Conservation (phyloP, 805 yeast genomes). For the Nakazawaea peltata region DNA sequence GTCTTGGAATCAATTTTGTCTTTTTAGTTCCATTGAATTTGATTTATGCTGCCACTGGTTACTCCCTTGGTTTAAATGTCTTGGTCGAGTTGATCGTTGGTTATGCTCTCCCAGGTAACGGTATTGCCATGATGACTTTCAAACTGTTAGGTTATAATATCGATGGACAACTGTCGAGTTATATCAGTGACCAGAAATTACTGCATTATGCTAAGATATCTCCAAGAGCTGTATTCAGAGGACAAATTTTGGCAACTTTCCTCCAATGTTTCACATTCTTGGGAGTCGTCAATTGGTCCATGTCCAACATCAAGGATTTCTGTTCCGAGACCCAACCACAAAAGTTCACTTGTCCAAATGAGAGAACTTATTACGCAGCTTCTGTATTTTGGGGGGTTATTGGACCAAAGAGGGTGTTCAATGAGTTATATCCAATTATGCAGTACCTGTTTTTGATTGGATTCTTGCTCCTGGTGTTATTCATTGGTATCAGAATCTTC, state of each 20-base stretch:
- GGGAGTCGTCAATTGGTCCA: constrained; percentile 27
- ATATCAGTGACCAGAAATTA: constrained; percentile 46
- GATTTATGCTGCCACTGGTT: constrained; percentile 40
- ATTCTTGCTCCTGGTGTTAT: constrained; percentile 22
- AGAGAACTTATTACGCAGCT: constrained; percentile 38
- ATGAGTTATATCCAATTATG: constrained; percentile 50
- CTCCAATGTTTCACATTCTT: constrained; percentile 21
- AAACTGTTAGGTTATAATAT: constrained; percentile 51
- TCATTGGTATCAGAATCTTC: constrained; percentile 19
- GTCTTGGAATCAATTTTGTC: constrained; percentile 38
- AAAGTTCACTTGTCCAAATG: constrained; percentile 32
- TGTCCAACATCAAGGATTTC: constrained; percentile 23
- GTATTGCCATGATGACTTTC: constrained; percentile 41
- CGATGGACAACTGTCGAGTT: constrained; percentile 57
- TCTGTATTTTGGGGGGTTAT: constrained; percentile 18
- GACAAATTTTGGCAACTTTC: constrained; percentile 26
- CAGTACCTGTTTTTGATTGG: constrained; percentile 49
- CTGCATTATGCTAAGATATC: constrained; percentile 54
- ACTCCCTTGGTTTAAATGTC: constrained; percentile 38
- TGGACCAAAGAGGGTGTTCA: constrained; percentile 14
- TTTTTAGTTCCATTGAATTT: constrained; percentile 46
- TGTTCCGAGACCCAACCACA: constrained; percentile 28
- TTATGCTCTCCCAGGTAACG: constrained; percentile 49
- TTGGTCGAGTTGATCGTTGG: constrained; percentile 51
- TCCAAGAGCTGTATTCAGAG: constrained; percentile 49